These are phyloP conservation scores for Epichloe amarillans DNA, from an alignment of 2,329 filamentous ascomycete species.

Conservation along the genomic window DNA sequence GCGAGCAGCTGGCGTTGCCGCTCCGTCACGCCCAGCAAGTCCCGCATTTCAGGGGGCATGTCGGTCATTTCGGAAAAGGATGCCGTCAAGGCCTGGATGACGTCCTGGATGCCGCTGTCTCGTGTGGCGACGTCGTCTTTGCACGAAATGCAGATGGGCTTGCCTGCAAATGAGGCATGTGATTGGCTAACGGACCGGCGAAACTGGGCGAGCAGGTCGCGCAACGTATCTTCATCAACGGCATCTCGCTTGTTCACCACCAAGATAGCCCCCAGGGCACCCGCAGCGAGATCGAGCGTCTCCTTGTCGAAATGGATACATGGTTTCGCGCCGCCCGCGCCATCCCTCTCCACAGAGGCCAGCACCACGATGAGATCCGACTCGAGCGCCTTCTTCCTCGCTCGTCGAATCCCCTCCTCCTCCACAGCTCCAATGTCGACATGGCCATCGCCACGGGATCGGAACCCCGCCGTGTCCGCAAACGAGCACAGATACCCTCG, in stretches of 20 bases:
- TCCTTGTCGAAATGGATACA: slow-evolving; percentile 40
- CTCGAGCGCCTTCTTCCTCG: slow-evolving; percentile 64
- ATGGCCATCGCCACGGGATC: slow-evolving; percentile 27
- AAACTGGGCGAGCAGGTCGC: slow-evolving; percentile 28
- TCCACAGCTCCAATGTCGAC: slow-evolving; percentile 58
- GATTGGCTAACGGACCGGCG: slow-evolving; percentile 9
- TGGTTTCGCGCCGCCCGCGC: slow-evolving; percentile 14
- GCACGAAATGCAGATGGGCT: slow-evolving; percentile 53
- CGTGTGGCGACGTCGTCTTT: slow-evolving; percentile 30
- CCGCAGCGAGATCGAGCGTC: slow-evolving; percentile 38
- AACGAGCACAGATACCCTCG: slow-evolving; percentile 86
- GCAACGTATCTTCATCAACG: slow-evolving; percentile 22
- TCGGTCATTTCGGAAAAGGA: slow-evolving; percentile 60
- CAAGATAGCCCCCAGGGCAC: slow-evolving; percentile 36
- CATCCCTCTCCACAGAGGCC: slow-evolving; percentile 51
- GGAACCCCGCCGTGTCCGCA: slow-evolving; percentile 85
- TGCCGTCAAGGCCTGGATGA: slow-evolving; percentile 53
- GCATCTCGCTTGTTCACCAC: slow-evolving; percentile 52
- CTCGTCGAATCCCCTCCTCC: slow-evolving; percentile 78
- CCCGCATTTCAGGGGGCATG: slow-evolving; percentile 60
- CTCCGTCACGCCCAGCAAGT: slow-evolving; percentile 81
- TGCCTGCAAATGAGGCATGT: slow-evolving; percentile 15
- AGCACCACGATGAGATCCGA: slow-evolving; percentile 80
- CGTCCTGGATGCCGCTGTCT: slow-evolving; percentile 53
- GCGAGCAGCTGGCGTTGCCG: slow-evolving; percentile 73